Conservation (phyloP, 371 early-diverging fungal genomes). For the Apophysomyces elegans region DNA sequence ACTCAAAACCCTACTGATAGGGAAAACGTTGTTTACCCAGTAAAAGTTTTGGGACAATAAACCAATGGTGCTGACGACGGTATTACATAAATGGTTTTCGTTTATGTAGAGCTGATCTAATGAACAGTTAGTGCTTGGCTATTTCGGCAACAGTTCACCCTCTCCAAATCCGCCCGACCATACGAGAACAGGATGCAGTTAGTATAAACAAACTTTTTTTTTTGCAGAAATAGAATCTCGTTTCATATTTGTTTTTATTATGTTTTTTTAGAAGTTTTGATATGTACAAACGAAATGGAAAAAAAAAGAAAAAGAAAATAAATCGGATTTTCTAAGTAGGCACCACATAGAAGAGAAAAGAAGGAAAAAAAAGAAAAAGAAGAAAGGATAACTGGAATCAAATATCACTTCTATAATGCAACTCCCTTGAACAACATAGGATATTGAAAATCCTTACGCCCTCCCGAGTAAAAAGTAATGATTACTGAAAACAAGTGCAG, state of each 20-base stretch:
- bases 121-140: no score
- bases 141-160: no score
- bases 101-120: no score
- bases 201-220: not conserved
- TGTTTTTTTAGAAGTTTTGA: not conserved
- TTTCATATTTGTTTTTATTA: not conserved
- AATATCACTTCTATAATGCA: slow-evolving; percentile 12
- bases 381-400: not conserved
- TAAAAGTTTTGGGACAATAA: no score
- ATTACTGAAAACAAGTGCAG: not conserved
- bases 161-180: no score
- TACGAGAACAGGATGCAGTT: no score
- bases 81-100: no score
- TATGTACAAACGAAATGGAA: slow-evolving; percentile 6
- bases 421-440: slow-evolving; percentile 8
- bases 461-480: slow-evolving; percentile 1
- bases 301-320: not conserved
- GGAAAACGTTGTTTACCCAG: no score
- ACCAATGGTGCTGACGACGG: no score
- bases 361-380: slow-evolving; percentile 12
- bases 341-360: not conserved
- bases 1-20: no score
- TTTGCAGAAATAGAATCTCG: not conserved
- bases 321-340: slow-evolving; percentile 3
- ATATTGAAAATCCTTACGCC: not conserved